A percentile compares a stretch with the other conserved stretches of the same genome.
Evolutionary conservation across 768 basidiomycete genomes (phyloP).

Genomic region (Leucosporidium creatinivorum): DNA sequence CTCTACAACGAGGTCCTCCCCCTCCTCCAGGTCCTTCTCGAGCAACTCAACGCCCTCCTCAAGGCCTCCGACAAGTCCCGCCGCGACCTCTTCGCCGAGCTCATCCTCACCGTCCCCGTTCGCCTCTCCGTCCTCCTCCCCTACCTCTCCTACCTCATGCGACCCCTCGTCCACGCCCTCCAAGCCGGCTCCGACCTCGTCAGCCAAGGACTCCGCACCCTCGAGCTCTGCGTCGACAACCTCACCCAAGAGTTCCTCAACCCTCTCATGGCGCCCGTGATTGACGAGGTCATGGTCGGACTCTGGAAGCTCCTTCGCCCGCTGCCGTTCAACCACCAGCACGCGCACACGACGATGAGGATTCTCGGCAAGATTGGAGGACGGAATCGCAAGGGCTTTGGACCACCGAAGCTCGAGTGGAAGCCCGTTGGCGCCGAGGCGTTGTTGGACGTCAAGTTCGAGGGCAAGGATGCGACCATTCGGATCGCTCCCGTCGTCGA

Average conservation of each 20-base stretch:
- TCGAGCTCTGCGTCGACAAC: conserved; percentile 99
- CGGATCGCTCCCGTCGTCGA: conserved; percentile 58
- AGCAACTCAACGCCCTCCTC: conserved; percentile 84
- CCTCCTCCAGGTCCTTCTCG: conserved; percentile 91
- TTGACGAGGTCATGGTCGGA: conserved; percentile 89
- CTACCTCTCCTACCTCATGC: conserved; percentile 90
- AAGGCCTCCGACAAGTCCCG: conserved; percentile 58
- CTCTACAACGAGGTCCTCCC: conserved; percentile 95
- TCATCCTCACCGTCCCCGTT: conserved; percentile 91
- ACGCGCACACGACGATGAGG: conserved; percentile 88
- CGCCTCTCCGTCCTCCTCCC: conserved; percentile 92
- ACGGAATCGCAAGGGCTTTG: conserved; percentile 75
- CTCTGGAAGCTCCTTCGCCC: conserved; percentile 86
- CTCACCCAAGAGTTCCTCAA: conserved; percentile 96
- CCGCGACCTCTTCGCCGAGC: conserved; percentile 89
- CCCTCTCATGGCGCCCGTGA: conserved; percentile 83
- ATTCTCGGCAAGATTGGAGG: conserved; percentile 96
- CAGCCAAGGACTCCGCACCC: conserved; percentile 86
- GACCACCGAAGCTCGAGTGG: conserved; percentile 67
- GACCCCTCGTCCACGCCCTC: conserved; percentile 83
- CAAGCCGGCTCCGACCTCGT: conserved; percentile 81
- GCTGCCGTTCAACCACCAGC: conserved; percentile 71
- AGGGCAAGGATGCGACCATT: conserved; percentile 56
- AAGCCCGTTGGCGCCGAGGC: conserved; percentile 63
- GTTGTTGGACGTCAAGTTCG: conserved; percentile 64